Conservation (phyloP, 331 rosid genomes). For the Quercus tomentella region DNA sequence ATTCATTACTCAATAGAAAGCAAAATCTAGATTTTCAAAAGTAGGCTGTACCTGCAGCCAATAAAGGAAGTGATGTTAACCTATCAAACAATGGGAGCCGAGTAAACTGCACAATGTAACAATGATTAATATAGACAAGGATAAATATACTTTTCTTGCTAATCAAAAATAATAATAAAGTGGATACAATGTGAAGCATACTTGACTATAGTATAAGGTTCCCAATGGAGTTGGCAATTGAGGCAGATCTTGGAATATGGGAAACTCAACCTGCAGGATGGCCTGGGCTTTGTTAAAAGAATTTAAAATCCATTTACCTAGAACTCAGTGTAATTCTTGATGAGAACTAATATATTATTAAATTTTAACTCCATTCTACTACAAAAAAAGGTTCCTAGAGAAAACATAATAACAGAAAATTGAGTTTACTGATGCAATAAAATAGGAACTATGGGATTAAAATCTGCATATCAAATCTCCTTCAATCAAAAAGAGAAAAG, state of each 20-base stretch:
- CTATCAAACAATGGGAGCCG: slow-evolving; percentile 53
- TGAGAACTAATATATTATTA: not conserved
- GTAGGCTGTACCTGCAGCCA: slow-evolving; percentile 44
- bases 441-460: not conserved
- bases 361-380: not conserved
- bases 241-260: slow-evolving; percentile 54
- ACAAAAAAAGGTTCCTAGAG: not conserved
- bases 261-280: slow-evolving; percentile 50
- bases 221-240: slow-evolving; percentile 63
- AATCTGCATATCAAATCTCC: not conserved
- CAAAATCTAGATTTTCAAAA: not conserved
- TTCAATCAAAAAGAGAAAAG: not conserved
- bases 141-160: not conserved
- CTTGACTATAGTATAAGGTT: slow-evolving; percentile 39
- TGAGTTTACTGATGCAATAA: not conserved
- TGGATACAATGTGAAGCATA: slow-evolving; percentile 20
- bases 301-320: not conserved
- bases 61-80: slow-evolving; percentile 45
- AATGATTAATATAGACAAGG: not conserved
- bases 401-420: not conserved
- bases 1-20: not conserved
- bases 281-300: slow-evolving; percentile 2
- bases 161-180: not conserved
- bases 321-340: not conserved
- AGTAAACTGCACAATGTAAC: slow-evolving; percentile 33